Evolutionary conservation across 371 early-diverging fungal genomes (phyloP), one percentile per base, ranked within the genome.

Genomic region (Cokeromyces recurvatus): DNA sequence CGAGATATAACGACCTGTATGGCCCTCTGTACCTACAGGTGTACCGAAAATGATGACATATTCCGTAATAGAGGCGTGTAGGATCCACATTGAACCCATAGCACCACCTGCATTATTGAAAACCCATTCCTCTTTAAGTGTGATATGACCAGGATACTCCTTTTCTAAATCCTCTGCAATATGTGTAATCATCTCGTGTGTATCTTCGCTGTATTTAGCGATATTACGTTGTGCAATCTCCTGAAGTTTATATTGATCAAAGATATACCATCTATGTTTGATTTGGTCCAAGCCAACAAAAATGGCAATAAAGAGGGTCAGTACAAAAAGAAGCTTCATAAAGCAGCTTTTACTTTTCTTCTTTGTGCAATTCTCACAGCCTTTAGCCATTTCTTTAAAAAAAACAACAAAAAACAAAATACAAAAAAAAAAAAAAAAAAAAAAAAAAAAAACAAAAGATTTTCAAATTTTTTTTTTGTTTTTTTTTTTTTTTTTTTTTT

Each of bases 81-180:
- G 50, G 21, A 71, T 68, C 64, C 68, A 76, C 74, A 77, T 77
- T 21, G 72, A 51, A n/a, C 74, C 74, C 78, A 77, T 77, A 27
- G 78, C 78, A 52, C 78, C 78, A 56, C 74, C 74, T 50, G 78
- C 78, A 45, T 71, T 74, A 66, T 74, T 77, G 43, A 77, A 73
- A 0, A 76, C 73, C 73, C 77, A 72, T 48, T 72, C 71, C 43
- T 75, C 65, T 51, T 75, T 64, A 8, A 71, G 20, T 7, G 51
- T 9, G 21, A 75, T 51, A 47, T 75, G 71, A 12, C 72, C 70
- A 48, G 76, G 76, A 35, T 75, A 75, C 36, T 59, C 51, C 41
- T 60, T 47, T 20, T 64, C 59, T 19, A 75, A 48, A 42, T 71
- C 71, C 12, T 44, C 16, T 20, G 71, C 71, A 53, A 75, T 58